These are phyloP conservation scores for Anthracocystis panici-leucophaei DNA, from an alignment of 1,284 basidiomycete genomes.

Conservation along the genomic window DNA sequence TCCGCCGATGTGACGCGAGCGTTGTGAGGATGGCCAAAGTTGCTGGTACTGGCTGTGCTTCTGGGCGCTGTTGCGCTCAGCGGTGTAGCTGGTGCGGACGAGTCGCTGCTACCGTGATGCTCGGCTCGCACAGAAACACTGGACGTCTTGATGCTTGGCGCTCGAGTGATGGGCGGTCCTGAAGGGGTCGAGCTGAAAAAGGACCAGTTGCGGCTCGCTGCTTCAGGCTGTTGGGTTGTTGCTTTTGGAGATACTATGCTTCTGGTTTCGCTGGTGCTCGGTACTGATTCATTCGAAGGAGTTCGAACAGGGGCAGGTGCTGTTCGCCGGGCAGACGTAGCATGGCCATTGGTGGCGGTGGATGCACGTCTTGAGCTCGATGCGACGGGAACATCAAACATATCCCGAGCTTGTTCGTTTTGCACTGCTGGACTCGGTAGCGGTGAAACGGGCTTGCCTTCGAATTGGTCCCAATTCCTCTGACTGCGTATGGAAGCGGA, in stretches of 20 bases:
- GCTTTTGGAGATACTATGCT: constrained; percentile 11
- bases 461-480: constrained; percentile 65
- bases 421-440: constrained; percentile 60
- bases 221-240: constrained; percentile 1
- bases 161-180: constrained; percentile 26
- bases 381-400: constrained; percentile 43
- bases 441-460: constrained; percentile 64
- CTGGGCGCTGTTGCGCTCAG: constrained; percentile 10
- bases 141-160: constrained; percentile 44
- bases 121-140: constrained; percentile 8
- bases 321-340: constrained; percentile 2
- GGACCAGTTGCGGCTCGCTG: constrained; percentile 52
- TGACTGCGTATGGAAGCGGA: constrained; percentile 62
- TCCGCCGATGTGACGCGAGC: constrained; percentile 29
- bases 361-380: constrained; percentile 14
- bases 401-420: constrained; percentile 33
- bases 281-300: constrained; percentile 15
- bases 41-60: constrained; percentile 3
- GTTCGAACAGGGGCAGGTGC: constrained; percentile 7
- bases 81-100: constrained; percentile 13
- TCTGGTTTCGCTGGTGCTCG: constrained; percentile 15
- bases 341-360: background rate
- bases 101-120: constrained; percentile 10
- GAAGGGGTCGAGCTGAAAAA: constrained; percentile 53
- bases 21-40: constrained; percentile 16